Evolutionary conservation across 352 stramenopile species (phyloP), one percentile per base, ranked within the genome.

Genomic region (Phytophthora brassicae): DNA sequence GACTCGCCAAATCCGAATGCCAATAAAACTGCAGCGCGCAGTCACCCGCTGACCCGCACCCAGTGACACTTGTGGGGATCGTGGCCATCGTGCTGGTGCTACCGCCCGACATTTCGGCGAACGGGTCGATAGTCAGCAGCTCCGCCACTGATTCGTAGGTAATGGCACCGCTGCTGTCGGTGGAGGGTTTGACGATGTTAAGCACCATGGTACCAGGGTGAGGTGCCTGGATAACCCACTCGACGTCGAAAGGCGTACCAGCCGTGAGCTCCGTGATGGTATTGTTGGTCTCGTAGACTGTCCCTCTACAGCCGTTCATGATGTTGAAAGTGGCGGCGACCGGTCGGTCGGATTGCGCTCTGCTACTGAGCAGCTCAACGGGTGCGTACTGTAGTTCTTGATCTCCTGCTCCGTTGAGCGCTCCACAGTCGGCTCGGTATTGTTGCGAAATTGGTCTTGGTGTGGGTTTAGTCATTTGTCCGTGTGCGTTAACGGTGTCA

Each of bases 1-100:
- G 76, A 31, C 72, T 79, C 0, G 78, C 78, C 35, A 83, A 49
- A 28, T 82, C 76, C 39, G 76, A 86, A 64, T 88, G 66, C 76
- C 76, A 88, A 51, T 79, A 85, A 51, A 88, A 82, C 51, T 86
- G 79, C 43, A 88, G 56, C 7, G 70, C 79, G 19, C 79, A 88
- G 42, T 77, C 62, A 1, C 79, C 76, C 0, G 67, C 44, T 19
- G 68, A 69, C 8, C 58, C 64, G 22, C 79, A 89, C 11, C 74
- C 76, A 2, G 58, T 73, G n/a, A 89, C 54, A 5, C 45, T 79
- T 4, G 70, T 42, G 3, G 79, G 76, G 20, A 89, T 79, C 43
- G 59, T 83, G 2, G 55, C 69, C 13, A 43, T 75, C 19, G 52
- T 58, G 42, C 52, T 64, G 1, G 39, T 60, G 17, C 47, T 49